Percentiles rank a stretch among this genome's conserved stretches.
Evolutionary conservation across 768 basidiomycete species (phyloP).

Genomic region (Trametes elegans): DNA sequence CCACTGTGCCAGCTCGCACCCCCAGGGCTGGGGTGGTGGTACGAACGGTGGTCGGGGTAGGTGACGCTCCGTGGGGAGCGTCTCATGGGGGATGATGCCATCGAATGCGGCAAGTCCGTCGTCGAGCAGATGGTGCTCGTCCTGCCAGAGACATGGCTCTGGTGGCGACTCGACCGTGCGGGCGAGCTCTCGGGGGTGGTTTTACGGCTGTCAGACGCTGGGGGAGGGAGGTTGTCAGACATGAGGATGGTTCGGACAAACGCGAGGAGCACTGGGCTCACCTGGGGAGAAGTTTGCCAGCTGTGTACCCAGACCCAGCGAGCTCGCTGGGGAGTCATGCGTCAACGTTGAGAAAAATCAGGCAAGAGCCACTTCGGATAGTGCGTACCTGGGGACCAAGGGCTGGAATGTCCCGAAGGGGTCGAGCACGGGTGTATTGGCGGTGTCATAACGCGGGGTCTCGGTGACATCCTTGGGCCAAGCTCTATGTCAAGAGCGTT

Average conservation of each 20-base stretch:
- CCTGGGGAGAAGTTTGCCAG: constrained; percentile 1
- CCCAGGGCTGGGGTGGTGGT: not conserved
- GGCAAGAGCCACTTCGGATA: not conserved
- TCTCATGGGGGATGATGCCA: not conserved
- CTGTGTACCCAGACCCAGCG: not conserved
- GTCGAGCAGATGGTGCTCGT: not conserved
- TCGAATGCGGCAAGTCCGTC: not conserved
- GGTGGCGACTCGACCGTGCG: not conserved
- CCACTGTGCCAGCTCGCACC: too few relatives aligned
- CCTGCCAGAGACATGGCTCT: not conserved
- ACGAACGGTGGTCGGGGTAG: not conserved
- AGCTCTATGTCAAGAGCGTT: constrained; percentile 5
- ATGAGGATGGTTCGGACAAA: not conserved
- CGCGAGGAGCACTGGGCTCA: not conserved
- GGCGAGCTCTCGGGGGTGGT: not conserved
- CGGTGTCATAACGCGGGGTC: constrained; percentile 1
- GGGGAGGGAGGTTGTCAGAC: not conserved
- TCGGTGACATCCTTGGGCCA: not conserved
- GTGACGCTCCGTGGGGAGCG: not conserved
- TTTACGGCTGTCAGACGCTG: too few relatives aligned
- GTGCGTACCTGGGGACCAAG: not conserved
- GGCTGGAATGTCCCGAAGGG: not conserved
- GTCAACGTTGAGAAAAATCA: not conserved
- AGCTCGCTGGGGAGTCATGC: not conserved
- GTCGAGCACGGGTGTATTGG: too few relatives aligned